Percentiles rank a stretch among this genome's conserved stretches.
Conservation (phyloP, 2,329 filamentous ascomycete genomes). For the Lasiodiplodia sp. region DNA sequence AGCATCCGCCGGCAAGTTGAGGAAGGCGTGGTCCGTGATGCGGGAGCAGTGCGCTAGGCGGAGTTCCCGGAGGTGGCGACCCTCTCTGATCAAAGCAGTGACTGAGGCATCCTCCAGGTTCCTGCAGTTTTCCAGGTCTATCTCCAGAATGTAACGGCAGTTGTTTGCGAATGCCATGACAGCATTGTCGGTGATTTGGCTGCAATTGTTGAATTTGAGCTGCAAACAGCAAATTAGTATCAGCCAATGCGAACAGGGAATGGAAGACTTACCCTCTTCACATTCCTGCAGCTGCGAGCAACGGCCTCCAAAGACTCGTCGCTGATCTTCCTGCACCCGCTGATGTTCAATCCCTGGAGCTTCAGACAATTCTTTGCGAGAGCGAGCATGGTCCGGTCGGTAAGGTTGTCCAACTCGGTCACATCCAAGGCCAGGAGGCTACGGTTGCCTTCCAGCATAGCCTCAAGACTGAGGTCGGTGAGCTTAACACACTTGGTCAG, state of each 20-base stretch:
- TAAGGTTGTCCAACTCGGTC: slow-evolving; percentile 80
- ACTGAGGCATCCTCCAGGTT: slow-evolving; percentile 84
- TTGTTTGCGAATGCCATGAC: slow-evolving; percentile 86
- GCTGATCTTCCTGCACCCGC: slow-evolving; percentile 81
- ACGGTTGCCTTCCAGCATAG: slow-evolving; percentile 78
- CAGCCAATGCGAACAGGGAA: background rate
- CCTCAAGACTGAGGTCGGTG: slow-evolving; percentile 82
- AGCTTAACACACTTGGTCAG: slow-evolving; percentile 87
- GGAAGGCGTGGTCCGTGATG: slow-evolving; percentile 87
- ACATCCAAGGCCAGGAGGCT: slow-evolving; percentile 90
- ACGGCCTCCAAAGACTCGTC: slow-evolving; percentile 84
- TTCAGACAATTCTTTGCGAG: slow-evolving; percentile 83
- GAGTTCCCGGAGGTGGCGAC: slow-evolving; percentile 86
- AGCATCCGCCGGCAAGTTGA: slow-evolving; percentile 72
- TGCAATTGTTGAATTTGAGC: slow-evolving; percentile 94
- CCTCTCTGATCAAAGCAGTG: slow-evolving; percentile 78
- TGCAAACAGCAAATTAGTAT: slow-evolving; percentile 47
- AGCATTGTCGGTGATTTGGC: slow-evolving; percentile 81
- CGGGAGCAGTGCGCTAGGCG: slow-evolving; percentile 84
- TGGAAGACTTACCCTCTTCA: slow-evolving; percentile 76
- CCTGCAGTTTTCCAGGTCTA: slow-evolving; percentile 88
- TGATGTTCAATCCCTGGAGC: slow-evolving; percentile 92
- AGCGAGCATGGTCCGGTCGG: slow-evolving; percentile 77
- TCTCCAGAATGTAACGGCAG: slow-evolving; percentile 93
- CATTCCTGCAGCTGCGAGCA: slow-evolving; percentile 80